Conservation (phyloP, 371 early-diverging fungal species). For the Mucor indicus region DNA sequence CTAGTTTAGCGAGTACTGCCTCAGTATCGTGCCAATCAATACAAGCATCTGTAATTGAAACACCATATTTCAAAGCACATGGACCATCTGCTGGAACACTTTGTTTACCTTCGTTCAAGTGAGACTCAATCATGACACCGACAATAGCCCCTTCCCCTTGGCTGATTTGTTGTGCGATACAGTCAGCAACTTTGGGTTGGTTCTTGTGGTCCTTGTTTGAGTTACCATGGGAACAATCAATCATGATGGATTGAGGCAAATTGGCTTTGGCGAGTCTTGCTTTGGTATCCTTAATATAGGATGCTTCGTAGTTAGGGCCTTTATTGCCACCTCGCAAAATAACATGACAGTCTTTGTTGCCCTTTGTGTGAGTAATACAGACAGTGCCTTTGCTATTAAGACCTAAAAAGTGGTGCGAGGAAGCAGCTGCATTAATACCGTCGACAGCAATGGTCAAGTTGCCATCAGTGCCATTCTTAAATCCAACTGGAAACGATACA, state of each 20-base stretch:
- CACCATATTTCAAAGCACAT: slow-evolving; percentile 69
- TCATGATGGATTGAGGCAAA: slow-evolving; percentile 57
- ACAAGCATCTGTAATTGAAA: slow-evolving; percentile 83
- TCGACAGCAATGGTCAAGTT: slow-evolving; percentile 84
- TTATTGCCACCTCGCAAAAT: slow-evolving; percentile 69
- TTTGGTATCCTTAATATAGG: slow-evolving; percentile 47
- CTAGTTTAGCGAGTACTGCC: slow-evolving; percentile 64
- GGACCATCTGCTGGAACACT: slow-evolving; percentile 66
- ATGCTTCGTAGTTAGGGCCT: slow-evolving; percentile 80
- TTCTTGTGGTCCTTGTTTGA: slow-evolving; percentile 70
- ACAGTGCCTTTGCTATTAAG: slow-evolving; percentile 92
- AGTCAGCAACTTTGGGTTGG: slow-evolving; percentile 59
- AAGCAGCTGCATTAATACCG: slow-evolving; percentile 85
- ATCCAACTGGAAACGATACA: slow-evolving; percentile 91
- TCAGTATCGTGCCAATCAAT: slow-evolving; percentile 75
- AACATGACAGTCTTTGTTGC: slow-evolving; percentile 62
- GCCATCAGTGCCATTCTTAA: slow-evolving; percentile 94
- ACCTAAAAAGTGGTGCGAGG: slow-evolving; percentile 47
- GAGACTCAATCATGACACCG: slow-evolving; percentile 93
- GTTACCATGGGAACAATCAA: slow-evolving; percentile 86
- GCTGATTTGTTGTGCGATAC: slow-evolving; percentile 54
- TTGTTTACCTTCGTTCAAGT: slow-evolving; percentile 83
- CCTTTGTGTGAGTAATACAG: slow-evolving; percentile 84
- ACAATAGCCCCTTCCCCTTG: slow-evolving; percentile 66
- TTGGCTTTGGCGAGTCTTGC: slow-evolving; percentile 53